Conservation (phyloP, 139 green algal genomes). For the Haematococcus lacustris region DNA sequence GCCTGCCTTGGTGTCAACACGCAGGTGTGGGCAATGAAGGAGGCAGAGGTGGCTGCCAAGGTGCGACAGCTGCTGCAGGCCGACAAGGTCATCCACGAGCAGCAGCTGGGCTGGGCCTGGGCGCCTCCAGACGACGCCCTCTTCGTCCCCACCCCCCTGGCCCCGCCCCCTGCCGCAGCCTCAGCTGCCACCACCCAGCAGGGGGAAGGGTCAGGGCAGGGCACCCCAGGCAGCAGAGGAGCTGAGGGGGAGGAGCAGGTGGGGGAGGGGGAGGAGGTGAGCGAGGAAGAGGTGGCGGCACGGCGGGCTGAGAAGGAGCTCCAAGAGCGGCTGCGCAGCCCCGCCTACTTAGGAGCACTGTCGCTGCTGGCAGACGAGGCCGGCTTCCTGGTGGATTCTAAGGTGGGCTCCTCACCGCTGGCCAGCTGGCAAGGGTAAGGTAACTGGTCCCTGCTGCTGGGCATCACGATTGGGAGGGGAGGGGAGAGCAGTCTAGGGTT, state of each 20-base stretch:
- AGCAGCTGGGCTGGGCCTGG: conserved; percentile 76
- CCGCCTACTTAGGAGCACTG: conserved; percentile 41
- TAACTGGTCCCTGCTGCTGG: no score
- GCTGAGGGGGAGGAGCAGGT: not conserved
- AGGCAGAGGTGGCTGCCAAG: conserved; percentile 46
- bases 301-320: conserved; percentile 16
- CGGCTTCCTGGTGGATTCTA: conserved; percentile 62
- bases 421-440: no score
- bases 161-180: no score
- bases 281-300: not conserved
- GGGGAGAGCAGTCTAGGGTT: no score
- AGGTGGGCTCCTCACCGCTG: no score
- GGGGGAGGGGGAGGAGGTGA: not conserved
- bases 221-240: not conserved
- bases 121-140: conserved; percentile 47
- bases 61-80: conserved; percentile 50
- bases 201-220: not conserved
- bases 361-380: conserved; percentile 62
- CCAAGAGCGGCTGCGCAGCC: conserved; percentile 24
- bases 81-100: conserved; percentile 58
- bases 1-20: no score
- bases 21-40: conserved; percentile 65
- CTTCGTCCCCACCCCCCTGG: conserved; percentile 44
- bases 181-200: not conserved
- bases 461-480: no score